These are phyloP conservation scores for Hymenoscyphus fraxineus DNA, from an alignment of 2,329 filamentous ascomycete species.

Conservation along the genomic window DNA sequence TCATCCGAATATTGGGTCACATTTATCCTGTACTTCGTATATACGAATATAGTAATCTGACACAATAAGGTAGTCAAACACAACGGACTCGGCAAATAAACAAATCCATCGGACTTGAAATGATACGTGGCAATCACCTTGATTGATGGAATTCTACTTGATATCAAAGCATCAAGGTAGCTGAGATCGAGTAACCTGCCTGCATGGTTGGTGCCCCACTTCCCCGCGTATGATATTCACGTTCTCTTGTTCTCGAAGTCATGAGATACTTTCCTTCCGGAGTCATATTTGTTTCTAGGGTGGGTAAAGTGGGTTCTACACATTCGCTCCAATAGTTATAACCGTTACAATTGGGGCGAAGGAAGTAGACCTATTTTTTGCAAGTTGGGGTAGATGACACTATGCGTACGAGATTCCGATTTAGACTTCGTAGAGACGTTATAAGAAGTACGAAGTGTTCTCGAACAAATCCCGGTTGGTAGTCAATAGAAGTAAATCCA, in stretches of 20 bases:
- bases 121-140: not conserved
- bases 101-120: not conserved
- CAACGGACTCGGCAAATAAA: not conserved
- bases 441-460: not conserved
- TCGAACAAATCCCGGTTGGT: not conserved
- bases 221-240: not conserved
- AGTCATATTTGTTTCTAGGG: too few relatives aligned
- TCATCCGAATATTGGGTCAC: too few relatives aligned
- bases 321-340: too few relatives aligned
- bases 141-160: constrained; percentile 5
- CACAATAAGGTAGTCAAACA: not conserved
- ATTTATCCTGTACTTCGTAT: too few relatives aligned
- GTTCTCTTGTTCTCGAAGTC: not conserved
- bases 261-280: not conserved
- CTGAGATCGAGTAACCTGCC: not conserved
- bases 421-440: too few relatives aligned
- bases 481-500: not conserved
- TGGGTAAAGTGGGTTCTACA: too few relatives aligned
- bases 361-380: too few relatives aligned
- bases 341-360: too few relatives aligned
- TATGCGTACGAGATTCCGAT: not conserved
- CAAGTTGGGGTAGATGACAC: not conserved
- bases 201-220: constrained; percentile 3
- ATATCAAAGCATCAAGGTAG: not conserved
- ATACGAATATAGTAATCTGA: too few relatives aligned